These are phyloP conservation scores for Phoma sp. DNA, from an alignment of 2,329 filamentous ascomycete genomes.

Conservation along the genomic window DNA sequence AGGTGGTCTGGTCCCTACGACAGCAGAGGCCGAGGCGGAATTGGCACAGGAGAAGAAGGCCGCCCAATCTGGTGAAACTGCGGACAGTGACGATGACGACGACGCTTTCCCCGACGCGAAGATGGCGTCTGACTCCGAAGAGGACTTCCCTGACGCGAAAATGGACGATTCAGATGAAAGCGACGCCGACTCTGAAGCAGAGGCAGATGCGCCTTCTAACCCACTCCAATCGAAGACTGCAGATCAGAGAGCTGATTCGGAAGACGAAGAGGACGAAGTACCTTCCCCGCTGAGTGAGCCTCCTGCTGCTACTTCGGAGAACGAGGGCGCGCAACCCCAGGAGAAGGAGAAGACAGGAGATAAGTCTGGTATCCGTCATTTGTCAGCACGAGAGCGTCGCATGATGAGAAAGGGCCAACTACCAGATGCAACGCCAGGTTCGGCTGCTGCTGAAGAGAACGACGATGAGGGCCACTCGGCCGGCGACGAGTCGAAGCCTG, in stretches of 20 bases:
- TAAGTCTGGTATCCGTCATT: constrained; percentile 38
- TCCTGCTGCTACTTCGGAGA: neutral
- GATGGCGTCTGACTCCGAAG: constrained; percentile 48
- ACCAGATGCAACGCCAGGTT: constrained; percentile 19
- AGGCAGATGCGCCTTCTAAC: constrained; percentile 40
- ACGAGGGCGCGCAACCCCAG: constrained; percentile 13
- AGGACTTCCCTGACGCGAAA: constrained; percentile 54
- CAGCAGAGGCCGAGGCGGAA: constrained; percentile 30
- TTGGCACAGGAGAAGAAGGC: constrained; percentile 20
- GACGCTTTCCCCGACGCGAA: constrained; percentile 56
- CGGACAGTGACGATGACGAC: constrained; percentile 50
- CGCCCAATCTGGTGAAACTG: constrained; percentile 28
- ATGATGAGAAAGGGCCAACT: constrained; percentile 47
- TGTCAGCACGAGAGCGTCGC: constrained; percentile 49
- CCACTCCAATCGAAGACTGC: constrained; percentile 47
- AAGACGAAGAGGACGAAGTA: constrained; percentile 29
- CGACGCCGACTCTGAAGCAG: constrained; percentile 43
- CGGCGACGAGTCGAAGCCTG: constrained; percentile 23
- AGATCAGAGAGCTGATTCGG: constrained; percentile 21
- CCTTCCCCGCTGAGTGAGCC: constrained; percentile 18
- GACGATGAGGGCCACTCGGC: constrained; percentile 43
- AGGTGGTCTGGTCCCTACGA: constrained; percentile 38
- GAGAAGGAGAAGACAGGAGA: constrained; percentile 20
- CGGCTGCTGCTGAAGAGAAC: constrained; percentile 25
- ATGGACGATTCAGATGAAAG: constrained; percentile 47